Percentiles rank a stretch among this genome's conserved stretches.
Evolutionary conservation across 306 rosid species (phyloP).

Genomic region (Vachellia pachyceras): DNA sequence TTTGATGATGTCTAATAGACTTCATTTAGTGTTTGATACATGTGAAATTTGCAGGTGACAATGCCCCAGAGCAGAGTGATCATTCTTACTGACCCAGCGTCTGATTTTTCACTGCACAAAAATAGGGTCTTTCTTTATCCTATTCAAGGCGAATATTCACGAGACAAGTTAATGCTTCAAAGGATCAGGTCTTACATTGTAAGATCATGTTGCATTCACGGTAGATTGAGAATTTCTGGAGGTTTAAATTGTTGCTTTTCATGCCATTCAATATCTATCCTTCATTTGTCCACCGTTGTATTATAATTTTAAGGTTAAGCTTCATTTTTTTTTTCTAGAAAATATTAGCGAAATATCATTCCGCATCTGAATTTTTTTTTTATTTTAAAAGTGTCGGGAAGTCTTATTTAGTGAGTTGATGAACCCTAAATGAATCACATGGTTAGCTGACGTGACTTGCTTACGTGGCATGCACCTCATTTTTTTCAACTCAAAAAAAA

Average conservation of each 20-base stretch:
- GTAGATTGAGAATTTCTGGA: constrained; percentile 44
- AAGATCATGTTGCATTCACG: constrained; percentile 61
- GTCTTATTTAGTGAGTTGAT: no score
- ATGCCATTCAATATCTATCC: neutral
- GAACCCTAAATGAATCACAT: no score
- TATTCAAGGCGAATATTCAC: constrained; percentile 86
- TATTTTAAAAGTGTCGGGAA: no score
- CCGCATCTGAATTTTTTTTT: no score
- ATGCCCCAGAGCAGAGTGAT: constrained; percentile 78
- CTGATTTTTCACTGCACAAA: constrained; percentile 73
- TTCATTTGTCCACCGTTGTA: constrained; percentile 10
- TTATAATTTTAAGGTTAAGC: constrained; percentile 10
- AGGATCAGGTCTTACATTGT: constrained; percentile 99
- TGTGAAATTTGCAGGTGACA: constrained; percentile 59
- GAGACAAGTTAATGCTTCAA: constrained; percentile 98
- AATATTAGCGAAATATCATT: no score
- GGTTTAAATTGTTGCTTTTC: constrained; percentile 27
- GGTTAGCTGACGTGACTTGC: no score
- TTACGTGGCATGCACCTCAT: no score
- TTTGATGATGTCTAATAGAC: neutral
- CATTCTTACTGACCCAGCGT: constrained; percentile 77
- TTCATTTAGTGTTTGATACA: constrained; percentile 22
- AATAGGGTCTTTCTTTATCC: constrained; percentile 68
- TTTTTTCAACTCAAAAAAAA: no score
- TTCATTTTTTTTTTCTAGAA: no score